Conservation (phyloP, 129 eudicot genomes). For the Deinandra increscens region DNA sequence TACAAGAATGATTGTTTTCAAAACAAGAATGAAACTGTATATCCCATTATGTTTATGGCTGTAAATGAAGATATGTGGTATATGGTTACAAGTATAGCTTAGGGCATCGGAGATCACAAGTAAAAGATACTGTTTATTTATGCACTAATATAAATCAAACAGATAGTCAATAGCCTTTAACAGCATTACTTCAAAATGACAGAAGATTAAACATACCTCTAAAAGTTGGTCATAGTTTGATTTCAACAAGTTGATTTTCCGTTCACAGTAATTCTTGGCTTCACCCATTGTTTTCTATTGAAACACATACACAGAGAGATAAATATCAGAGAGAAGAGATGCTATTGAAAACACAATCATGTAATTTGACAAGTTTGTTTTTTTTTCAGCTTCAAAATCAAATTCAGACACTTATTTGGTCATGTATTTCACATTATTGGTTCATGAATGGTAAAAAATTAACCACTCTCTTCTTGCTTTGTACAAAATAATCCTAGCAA, state of each 20-base stretch:
- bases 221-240: conserved; percentile 94
- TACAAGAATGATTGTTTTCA: background rate
- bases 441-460: background rate
- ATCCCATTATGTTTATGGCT: background rate
- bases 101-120: background rate
- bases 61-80: background rate
- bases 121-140: background rate
- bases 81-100: background rate
- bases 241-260: conserved; percentile 85
- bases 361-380: background rate
- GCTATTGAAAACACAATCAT: background rate
- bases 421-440: background rate
- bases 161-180: background rate
- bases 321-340: background rate
- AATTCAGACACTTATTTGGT: background rate
- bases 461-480: background rate
- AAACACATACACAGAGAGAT: conserved; percentile 1
- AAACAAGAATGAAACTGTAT: background rate
- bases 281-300: conserved; percentile 86
- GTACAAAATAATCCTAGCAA: background rate
- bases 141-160: background rate
- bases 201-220: conserved; percentile 55
- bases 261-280: conserved; percentile 92
- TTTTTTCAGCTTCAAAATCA: background rate
- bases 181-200: background rate